Evolutionary conservation across 345 rosid species (phyloP), one percentile per base, ranked within the genome.

Genomic region (Mallotus nudiflorus): DNA sequence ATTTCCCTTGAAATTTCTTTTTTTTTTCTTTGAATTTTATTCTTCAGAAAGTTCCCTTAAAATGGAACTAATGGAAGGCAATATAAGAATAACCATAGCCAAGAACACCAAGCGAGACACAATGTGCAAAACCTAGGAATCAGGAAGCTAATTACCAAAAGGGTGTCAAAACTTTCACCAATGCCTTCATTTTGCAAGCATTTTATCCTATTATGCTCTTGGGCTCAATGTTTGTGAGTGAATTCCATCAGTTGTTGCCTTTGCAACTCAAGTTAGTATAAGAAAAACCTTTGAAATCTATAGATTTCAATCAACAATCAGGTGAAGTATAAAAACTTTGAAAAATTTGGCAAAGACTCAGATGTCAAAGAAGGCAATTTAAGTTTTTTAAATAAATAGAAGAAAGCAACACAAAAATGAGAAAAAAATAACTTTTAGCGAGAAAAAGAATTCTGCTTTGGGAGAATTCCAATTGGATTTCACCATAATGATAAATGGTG

Each of bases 21-120:
- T n/a, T n/a, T n/a, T n/a, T n/a, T n/a, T n/a, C n/a, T n/a, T n/a
- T n/a, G n/a, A n/a, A n/a, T n/a, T n/a, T n/a, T n/a, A n/a, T n/a
- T n/a, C n/a, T n/a, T n/a, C n/a, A 39, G 76, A 29, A 62, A 66
- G 46, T 10, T 65, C 80, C 18, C 57, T 77, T 9, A 79, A 56
- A 62, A 77, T 51, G 65, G 81, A 73, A 28, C 77, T 49, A 46
- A 81, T 39, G 39, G 53, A 81, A 6, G 82, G 77, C 45, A 84
- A 70, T 29, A 87, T 56, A 69, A 82, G 62, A 52, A 86, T 67
- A 29, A 82, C 66, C 40, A 60, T 54, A 1, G 78, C 79, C n/a
- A 84, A 69, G 65, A 84, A 81, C 82, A 86, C 18, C 16, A 85
- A 82, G 24, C 84, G 80, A n/a, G 84, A 82, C 52, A 81, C 35